phyloP scores from a whole-genome alignment of 2,329 filamentous ascomycete genomes.

The Ophiostoma ulmi region DNA sequence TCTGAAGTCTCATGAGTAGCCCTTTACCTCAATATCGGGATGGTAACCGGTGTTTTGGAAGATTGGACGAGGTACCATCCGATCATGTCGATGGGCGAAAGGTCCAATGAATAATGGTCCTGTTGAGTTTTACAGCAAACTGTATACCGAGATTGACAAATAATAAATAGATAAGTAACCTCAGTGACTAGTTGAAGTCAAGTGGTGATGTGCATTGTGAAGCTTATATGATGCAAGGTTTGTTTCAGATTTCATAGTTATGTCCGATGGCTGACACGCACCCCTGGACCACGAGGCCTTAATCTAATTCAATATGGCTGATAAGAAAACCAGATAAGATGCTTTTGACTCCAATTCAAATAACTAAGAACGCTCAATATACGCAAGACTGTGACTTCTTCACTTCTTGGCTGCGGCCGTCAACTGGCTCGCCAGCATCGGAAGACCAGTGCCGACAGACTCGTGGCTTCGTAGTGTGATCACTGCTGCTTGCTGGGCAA shows the following conservation, averaged over 20 bases:
- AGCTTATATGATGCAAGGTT: conserved; percentile 19
- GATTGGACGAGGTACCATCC: neutral
- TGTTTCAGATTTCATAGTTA: conserved; percentile 15
- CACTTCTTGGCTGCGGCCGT: conserved; percentile 22
- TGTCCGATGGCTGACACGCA: neutral
- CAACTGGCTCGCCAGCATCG: conserved; percentile 28
- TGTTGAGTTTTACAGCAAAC: no score
- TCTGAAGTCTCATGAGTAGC: neutral
- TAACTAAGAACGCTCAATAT: neutral
- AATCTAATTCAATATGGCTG: neutral
- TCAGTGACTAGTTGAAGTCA: neutral
- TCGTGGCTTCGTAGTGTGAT: conserved; percentile 70
- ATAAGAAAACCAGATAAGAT: neutral
- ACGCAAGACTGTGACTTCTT: neutral
- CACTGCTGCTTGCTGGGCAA: conserved; percentile 77
- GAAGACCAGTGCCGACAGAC: conserved; percentile 50
- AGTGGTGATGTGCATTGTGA: conserved; percentile 17
- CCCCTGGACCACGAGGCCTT: neutral
- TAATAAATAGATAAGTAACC: neutral
- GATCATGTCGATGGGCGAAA: neutral
- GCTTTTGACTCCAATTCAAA: neutral
- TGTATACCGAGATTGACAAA: no score
- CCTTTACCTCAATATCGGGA: neutral
- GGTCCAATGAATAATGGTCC: neutral
- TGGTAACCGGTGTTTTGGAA: neutral